phyloP scores from a whole-genome alignment of 306 rosid species.

The Prunus mongolica region DNA sequence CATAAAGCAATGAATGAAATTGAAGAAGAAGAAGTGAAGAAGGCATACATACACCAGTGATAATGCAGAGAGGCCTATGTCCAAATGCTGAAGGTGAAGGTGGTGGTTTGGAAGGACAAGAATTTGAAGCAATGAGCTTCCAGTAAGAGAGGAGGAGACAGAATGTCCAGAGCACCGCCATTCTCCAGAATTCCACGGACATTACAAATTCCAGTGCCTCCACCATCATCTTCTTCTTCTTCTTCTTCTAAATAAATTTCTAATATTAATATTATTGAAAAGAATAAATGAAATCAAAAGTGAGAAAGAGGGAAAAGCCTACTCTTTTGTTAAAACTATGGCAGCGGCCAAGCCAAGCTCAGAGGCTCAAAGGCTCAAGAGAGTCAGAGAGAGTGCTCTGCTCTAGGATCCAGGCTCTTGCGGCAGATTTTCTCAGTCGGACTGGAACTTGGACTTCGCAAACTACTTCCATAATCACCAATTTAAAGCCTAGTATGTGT shows the following conservation, averaged over 20 bases:
- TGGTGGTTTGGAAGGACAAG: slow-evolving; percentile 25
- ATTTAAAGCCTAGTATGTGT: too few species aligned
- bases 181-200: slow-evolving; percentile 56
- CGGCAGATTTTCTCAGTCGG: too few species aligned
- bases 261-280: too few species aligned
- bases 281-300: too few species aligned
- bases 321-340: too few species aligned
- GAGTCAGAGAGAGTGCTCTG: too few species aligned
- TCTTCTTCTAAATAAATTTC: not conserved
- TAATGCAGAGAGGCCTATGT: slow-evolving; percentile 56
- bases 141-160: slow-evolving; percentile 44
- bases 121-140: slow-evolving; percentile 27
- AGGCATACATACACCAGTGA: slow-evolving; percentile 68
- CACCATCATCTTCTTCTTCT: not conserved
- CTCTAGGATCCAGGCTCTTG: too few species aligned
- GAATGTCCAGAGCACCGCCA: slow-evolving; percentile 59
- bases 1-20: not conserved
- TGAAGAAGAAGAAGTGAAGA: not conserved
- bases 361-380: too few species aligned
- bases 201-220: not conserved
- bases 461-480: too few species aligned
- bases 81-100: not conserved
- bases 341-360: too few species aligned
- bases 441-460: too few species aligned
- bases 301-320: too few species aligned